Evolutionary conservation across 2,329 filamentous ascomycete genomes (phyloP), one percentile per base, ranked within the genome.

Genomic region (Alternaria sp.): DNA sequence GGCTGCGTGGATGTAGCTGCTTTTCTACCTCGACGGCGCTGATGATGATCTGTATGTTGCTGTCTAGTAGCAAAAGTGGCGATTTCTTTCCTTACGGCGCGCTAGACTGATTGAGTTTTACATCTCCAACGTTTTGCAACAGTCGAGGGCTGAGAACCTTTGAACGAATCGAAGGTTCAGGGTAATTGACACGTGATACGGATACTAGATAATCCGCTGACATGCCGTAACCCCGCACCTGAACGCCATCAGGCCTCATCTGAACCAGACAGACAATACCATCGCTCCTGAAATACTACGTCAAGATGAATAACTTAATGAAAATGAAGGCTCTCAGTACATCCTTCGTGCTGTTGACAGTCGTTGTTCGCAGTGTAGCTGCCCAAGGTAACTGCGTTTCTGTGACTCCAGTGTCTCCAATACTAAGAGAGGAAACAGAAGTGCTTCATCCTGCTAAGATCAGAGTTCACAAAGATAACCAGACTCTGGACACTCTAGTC

Each of bases 131-230:
- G 6, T 2, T 26, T 2, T 26, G 24, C 24, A 26, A 2, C 24
- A 26, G 0, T 7, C 6, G 0, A 26, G 2, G 2, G 24, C 0
- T 26, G 24, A 26, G 24, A 26, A 26, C 0, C 1, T 26, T 26
- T 26, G 24, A 26, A 26, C 24, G 7, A 26, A 26, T 26, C 24
- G 24, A 26, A 26, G 24, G 0, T 26, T 26, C 24, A 0, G 0
- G 7, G 24, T 26, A 7, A 26, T 26, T 0, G 7, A 26, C 24
- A 26, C 24, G 24, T 14, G 32, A 14, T 14, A 16, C 32, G 32
- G 32, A 36, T 14, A 14, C 11, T 36, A 16, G 5, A 36, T 36
- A 16, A 36, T 36, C 32, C 32, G 32, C 14, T 7, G 5, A 14
- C 4, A 3, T 2, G 11, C 32, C 32, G 11, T 14, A 14, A 14